These are phyloP conservation scores for Tricholoma saponaceum DNA, from an alignment of 768 basidiomycete species.

Conservation along the genomic window DNA sequence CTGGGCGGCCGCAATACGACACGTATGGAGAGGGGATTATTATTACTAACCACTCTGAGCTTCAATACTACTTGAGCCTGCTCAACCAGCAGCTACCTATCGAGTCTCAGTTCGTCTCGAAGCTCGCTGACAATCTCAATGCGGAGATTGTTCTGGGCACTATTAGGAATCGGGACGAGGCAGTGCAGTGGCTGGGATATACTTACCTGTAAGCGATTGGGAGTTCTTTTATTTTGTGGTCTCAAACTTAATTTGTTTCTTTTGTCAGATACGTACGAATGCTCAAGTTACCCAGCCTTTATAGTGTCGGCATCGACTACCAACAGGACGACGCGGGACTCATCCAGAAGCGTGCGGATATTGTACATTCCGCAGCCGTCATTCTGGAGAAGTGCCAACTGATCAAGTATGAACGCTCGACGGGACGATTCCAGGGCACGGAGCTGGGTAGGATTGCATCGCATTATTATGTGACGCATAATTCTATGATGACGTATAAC, in stretches of 20 bases:
- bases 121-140: conserved; percentile 92
- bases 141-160: conserved; percentile 96
- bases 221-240: conserved; percentile 4
- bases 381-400: conserved; percentile 92
- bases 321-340: conserved; percentile 78
- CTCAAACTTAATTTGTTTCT: conserved; percentile 2
- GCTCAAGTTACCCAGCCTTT: conserved; percentile 84
- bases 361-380: conserved; percentile 89
- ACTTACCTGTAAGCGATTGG: conserved; percentile 74
- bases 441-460: conserved; percentile 94
- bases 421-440: conserved; percentile 87
- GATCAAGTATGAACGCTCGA: conserved; percentile 87
- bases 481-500: conserved; percentile 96
- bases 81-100: conserved; percentile 98
- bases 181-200: conserved; percentile 95
- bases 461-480: conserved; percentile 93
- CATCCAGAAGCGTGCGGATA: conserved; percentile 92
- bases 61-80: conserved; percentile 94
- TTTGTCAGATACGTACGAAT: conserved; percentile 82
- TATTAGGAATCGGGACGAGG: conserved; percentile 92
- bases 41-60: conserved; percentile 95
- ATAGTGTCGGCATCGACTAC: conserved; percentile 87
- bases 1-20: conserved; percentile 96
- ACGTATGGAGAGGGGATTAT: conserved; percentile 97
- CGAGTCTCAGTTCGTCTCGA: conserved; percentile 90